Evolutionary conservation across 148 eudicot species (phyloP).

Genomic region (Arctostaphylos glauca): DNA sequence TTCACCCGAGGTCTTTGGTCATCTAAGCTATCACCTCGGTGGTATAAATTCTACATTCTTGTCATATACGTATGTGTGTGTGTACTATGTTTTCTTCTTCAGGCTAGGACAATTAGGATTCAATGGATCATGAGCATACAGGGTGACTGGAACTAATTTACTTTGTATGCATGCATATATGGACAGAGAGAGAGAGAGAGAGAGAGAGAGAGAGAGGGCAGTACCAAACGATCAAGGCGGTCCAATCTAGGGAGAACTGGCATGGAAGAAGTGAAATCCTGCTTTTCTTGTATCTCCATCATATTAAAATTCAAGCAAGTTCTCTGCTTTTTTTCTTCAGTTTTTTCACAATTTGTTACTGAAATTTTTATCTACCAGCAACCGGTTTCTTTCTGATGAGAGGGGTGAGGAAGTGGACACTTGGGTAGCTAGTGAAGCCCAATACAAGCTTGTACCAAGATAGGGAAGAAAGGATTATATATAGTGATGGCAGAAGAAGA

Average conservation of each 20-base stretch:
- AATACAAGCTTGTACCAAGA: neutral
- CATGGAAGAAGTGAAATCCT: slow-evolving; percentile 24
- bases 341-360: neutral
- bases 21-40: too few species aligned
- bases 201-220: neutral
- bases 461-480: neutral
- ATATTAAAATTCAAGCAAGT: neutral
- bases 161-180: neutral
- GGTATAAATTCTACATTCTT: too few species aligned
- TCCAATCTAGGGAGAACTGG: slow-evolving; percentile 48
- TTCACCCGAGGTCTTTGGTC: too few species aligned
- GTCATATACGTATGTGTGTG: too few species aligned
- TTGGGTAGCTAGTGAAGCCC: neutral
- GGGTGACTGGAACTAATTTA: neutral
- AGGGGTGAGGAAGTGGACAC: neutral
- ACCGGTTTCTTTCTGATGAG: neutral
- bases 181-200: neutral
- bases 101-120: neutral
- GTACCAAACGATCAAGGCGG: slow-evolving; percentile 50
- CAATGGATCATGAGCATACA: neutral
- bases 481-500: neutral
- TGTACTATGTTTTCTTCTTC: too few species aligned
- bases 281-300: slow-evolving; percentile 16
- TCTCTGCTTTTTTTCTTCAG: neutral
- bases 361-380: neutral